phyloP scores from a whole-genome alignment of 2,329 filamentous ascomycete species.

The Amphichorda felina region DNA sequence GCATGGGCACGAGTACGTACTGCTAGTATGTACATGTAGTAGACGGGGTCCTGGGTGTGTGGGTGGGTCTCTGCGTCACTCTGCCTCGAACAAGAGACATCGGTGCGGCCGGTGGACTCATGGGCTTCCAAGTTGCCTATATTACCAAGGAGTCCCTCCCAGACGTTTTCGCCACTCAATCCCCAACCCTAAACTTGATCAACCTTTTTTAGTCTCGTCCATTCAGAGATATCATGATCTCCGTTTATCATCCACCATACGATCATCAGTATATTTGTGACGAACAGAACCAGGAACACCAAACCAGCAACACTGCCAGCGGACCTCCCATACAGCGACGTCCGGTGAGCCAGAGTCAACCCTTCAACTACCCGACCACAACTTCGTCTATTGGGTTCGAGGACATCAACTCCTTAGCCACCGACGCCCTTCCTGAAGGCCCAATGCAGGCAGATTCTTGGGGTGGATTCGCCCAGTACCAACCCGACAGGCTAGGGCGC shows the following conservation, averaged over 20 bases:
- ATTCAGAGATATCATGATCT: conserved; percentile 2
- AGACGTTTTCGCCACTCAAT: neutral
- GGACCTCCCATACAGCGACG: neutral
- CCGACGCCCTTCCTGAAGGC: conserved; percentile 7
- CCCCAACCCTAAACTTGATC: conserved; percentile 1
- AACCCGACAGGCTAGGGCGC: conserved; percentile 20
- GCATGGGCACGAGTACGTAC: no score
- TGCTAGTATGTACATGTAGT: no score
- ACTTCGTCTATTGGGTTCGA: neutral
- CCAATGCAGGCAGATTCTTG: conserved; percentile 31
- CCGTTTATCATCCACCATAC: conserved; percentile 3
- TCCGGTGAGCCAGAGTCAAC: neutral
- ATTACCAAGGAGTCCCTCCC: neutral
- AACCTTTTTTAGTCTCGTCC: neutral
- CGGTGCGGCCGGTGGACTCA: no score
- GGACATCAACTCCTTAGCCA: conserved; percentile 3
- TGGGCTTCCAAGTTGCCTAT: no score
- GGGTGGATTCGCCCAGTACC: conserved; percentile 23
- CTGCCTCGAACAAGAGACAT: no score
- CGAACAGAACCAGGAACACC: conserved; percentile 1
- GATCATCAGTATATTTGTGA: neutral
- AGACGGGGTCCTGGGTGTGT: no score
- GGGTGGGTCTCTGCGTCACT: no score
- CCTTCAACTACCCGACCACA: neutral
- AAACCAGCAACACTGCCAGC: conserved; percentile 1